Percentiles rank a stretch among this genome's conserved stretches.
Evolutionary conservation across 805 yeast genomes (phyloP).

Genomic region (Yarrowia porcina): DNA sequence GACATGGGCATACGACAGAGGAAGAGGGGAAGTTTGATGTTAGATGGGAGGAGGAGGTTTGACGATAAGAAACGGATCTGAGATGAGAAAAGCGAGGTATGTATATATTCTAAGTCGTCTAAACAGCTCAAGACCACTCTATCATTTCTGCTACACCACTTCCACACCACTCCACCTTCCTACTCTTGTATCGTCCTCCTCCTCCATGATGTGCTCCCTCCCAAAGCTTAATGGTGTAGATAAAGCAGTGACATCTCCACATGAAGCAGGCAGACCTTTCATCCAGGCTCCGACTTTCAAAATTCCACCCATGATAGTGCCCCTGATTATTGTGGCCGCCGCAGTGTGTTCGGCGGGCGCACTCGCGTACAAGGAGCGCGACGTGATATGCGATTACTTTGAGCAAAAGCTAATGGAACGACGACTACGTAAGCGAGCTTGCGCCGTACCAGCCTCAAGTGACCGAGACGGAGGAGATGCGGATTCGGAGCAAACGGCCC

Average conservation of each 20-base stretch:
- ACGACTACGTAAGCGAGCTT: slow-evolving; percentile 5
- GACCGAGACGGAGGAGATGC: background rate
- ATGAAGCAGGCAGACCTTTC: background rate
- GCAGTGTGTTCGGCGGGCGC: slow-evolving; percentile 25
- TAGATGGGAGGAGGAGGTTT: background rate
- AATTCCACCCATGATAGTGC: slow-evolving; percentile 20
- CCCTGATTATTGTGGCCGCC: slow-evolving; percentile 21
- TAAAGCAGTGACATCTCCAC: background rate
- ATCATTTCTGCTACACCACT: no score
- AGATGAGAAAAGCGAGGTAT: no score
- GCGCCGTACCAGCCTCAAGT: slow-evolving; percentile 7
- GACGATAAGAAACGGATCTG: no score
- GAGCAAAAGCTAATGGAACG: slow-evolving; percentile 22
- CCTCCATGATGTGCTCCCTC: background rate
- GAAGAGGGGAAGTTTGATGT: background rate
- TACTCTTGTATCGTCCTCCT: no score
- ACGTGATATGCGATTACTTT: slow-evolving; percentile 14
- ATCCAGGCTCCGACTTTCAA: background rate
- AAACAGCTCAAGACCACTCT: no score
- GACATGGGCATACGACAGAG: slow-evolving; percentile 11
- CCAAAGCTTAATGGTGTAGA: slow-evolving; percentile 1
- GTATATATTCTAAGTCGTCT: no score
- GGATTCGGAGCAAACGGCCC: background rate
- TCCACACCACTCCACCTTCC: background rate
- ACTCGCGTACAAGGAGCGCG: slow-evolving; percentile 19